A percentile compares a stretch with the other conserved stretches of the same genome.
Conservation (phyloP, 2,329 filamentous ascomycete species). For the Parastagonospora avenae region DNA sequence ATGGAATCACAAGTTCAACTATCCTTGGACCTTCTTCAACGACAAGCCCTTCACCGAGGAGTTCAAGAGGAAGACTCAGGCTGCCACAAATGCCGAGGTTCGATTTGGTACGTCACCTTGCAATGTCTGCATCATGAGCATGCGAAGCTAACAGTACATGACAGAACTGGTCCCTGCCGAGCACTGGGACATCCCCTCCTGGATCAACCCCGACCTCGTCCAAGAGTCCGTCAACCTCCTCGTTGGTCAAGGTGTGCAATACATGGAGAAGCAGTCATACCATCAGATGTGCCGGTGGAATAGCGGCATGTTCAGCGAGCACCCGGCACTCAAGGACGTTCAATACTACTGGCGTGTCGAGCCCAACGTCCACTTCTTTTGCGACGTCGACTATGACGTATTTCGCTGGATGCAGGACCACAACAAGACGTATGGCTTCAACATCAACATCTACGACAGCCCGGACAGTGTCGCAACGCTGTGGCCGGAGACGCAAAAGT, state of each 20-base stretch:
- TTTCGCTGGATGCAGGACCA: conserved; percentile 98
- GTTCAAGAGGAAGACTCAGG: conserved; percentile 82
- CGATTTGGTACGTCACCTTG: conserved; percentile 61
- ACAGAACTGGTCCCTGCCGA: conserved; percentile 84
- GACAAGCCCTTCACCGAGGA: conserved; percentile 91
- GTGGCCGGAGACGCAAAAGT: conserved; percentile 96
- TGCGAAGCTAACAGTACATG: conserved; percentile 7
- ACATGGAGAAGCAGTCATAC: conserved; percentile 86
- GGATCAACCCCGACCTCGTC: conserved; percentile 90
- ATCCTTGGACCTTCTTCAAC: conserved; percentile 99
- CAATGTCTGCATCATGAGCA: neutral
- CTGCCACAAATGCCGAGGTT: conserved; percentile 85
- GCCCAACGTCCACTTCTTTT: conserved; percentile 99
- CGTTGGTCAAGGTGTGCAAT: conserved; percentile 85
- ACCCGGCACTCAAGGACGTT: conserved; percentile 79
- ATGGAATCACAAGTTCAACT: conserved; percentile 99
- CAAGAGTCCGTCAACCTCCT: conserved; percentile 82
- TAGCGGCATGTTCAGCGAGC: conserved; percentile 96
- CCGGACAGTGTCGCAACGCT: conserved; percentile 83
- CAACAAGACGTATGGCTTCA: conserved; percentile 99
- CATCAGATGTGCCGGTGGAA: conserved; percentile 99
- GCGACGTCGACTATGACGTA: conserved; percentile 96
- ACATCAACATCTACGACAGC: conserved; percentile 94
- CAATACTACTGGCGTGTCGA: conserved; percentile 99
- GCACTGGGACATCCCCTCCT: conserved; percentile 89